Percentiles rank a stretch among this genome's conserved stretches.
These are phyloP conservation scores for Salix viminalis DNA, from an alignment of 345 rosid species.

Conservation along the genomic window DNA sequence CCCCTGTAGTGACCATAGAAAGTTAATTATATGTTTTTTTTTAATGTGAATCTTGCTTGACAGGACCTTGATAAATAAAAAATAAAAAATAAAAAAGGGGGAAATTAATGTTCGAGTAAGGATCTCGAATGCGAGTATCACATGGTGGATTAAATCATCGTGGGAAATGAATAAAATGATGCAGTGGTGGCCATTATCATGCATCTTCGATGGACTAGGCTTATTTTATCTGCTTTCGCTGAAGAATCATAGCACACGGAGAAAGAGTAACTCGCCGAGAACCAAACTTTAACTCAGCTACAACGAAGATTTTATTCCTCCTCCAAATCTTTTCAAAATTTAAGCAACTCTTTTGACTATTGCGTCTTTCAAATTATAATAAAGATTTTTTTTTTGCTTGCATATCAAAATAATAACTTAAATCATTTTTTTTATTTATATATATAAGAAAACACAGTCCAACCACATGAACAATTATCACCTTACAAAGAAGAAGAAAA, in stretches of 20 bases:
- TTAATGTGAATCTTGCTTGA: too few species aligned
- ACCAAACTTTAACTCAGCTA: slow-evolving; percentile 11
- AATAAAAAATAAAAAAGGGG: not conserved
- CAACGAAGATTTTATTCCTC: slow-evolving; percentile 25
- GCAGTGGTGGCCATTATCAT: not conserved
- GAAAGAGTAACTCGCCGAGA: not conserved
- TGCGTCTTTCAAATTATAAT: too few species aligned
- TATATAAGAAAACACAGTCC: too few species aligned
- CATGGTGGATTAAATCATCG: not conserved
- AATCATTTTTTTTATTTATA: too few species aligned
- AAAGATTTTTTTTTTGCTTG: too few species aligned
- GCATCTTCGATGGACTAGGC: not conserved
- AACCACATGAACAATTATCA: too few species aligned
- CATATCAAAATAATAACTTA: too few species aligned
- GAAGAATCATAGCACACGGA: slow-evolving; percentile 14
- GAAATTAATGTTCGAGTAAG: not conserved
- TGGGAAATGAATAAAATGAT: slow-evolving; percentile 11
- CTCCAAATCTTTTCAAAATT: slow-evolving; percentile 22
- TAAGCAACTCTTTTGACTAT: slow-evolving; percentile 37
- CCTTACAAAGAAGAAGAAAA: too few species aligned
- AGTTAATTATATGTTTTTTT: too few species aligned
- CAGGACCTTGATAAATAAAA: too few species aligned
- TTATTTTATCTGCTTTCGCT: not conserved
- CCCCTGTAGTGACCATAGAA: too few species aligned
- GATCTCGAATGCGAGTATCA: not conserved